Percentiles rank a stretch among this genome's conserved stretches.
These are phyloP conservation scores for Talaromyces adpressus DNA, from an alignment of 495 filamentous ascomycete species.

Conservation along the genomic window DNA sequence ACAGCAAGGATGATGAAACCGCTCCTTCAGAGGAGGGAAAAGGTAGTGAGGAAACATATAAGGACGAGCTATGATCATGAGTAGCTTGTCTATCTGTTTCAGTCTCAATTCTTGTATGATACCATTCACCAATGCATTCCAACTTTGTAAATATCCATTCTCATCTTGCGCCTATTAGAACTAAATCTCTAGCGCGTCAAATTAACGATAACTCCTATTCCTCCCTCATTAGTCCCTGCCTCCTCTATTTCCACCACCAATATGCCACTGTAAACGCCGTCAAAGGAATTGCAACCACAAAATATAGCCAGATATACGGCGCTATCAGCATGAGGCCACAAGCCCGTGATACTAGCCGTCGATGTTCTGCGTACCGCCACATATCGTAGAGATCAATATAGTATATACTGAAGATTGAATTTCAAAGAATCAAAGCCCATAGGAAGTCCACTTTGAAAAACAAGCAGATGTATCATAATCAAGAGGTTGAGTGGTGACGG, in stretches of 20 bases:
- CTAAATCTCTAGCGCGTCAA: background rate
- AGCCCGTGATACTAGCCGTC: background rate
- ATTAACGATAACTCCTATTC: background rate
- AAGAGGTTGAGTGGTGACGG: background rate
- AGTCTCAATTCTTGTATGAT: background rate
- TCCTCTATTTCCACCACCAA: constrained; percentile 1
- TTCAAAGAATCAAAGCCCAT: background rate
- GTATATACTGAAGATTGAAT: background rate
- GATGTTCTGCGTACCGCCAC: background rate
- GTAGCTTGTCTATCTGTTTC: background rate
- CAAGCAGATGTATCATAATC: background rate
- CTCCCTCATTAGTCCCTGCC: background rate
- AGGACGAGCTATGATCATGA: constrained; percentile 43
- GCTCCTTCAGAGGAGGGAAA: constrained; percentile 11
- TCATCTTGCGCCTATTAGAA: background rate
- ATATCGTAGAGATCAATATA: background rate
- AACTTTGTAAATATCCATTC: background rate
- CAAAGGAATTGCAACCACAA: constrained; percentile 18
- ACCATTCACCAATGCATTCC: background rate
- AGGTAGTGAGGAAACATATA: constrained; percentile 47
- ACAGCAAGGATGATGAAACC: background rate
- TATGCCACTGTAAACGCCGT: constrained; percentile 17
- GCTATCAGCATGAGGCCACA: constrained; percentile 14
- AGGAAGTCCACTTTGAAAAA: background rate
- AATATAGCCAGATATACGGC: constrained; percentile 30